These are phyloP conservation scores for Xylaria sp. DNA, from an alignment of 2,329 filamentous ascomycete genomes.

Conservation along the genomic window DNA sequence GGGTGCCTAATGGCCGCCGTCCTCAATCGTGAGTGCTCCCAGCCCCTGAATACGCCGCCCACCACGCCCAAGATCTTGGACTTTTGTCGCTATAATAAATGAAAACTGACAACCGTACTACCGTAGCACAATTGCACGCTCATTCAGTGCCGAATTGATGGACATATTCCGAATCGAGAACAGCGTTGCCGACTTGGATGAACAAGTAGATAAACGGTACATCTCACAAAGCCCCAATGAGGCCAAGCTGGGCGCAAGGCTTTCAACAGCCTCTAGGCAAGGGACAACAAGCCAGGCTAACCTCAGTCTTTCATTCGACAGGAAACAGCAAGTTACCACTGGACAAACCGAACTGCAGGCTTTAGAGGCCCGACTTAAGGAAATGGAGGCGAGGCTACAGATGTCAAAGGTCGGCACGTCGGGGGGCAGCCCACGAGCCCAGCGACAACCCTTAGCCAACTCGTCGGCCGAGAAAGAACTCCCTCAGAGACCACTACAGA, in stretches of 20 bases:
- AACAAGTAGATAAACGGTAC: conserved; percentile 84
- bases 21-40: conserved; percentile 79
- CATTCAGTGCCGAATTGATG: conserved; percentile 86
- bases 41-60: conserved; percentile 36
- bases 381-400: conserved; percentile 81
- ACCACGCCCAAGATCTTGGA: neutral
- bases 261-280: neutral
- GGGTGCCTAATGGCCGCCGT: conserved; percentile 80
- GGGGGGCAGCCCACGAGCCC: conserved; percentile 41
- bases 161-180: conserved; percentile 90
- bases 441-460: conserved; percentile 46
- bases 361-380: conserved; percentile 83
- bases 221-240: conserved; percentile 47
- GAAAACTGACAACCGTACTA: conserved; percentile 38
- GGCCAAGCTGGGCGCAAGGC: conserved; percentile 6
- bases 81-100: neutral
- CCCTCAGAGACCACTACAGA: conserved; percentile 42
- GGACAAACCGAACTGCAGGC: conserved; percentile 84
- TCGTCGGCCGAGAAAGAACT: conserved; percentile 46
- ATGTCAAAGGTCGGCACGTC: conserved; percentile 19
- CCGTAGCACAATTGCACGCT: conserved; percentile 82
- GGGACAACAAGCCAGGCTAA: conserved; percentile 23
- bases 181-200: conserved; percentile 76
- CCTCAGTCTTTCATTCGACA: conserved; percentile 51
- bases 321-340: conserved; percentile 80